Evolutionary conservation across 2,329 filamentous ascomycete species (phyloP).

Genomic region (Xylaria digitata): DNA sequence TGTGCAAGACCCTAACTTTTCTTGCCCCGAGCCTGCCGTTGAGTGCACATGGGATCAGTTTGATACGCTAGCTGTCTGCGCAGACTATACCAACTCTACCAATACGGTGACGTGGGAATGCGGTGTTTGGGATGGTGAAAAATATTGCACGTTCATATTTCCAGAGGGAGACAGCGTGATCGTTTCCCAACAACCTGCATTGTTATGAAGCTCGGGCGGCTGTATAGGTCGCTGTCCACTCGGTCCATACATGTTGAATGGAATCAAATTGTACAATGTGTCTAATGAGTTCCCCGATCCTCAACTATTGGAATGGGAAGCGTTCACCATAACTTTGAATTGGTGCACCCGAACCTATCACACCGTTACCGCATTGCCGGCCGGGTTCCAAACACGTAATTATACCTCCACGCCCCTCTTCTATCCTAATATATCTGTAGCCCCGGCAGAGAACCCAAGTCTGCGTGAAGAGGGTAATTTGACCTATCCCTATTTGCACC

Average conservation of each 20-base stretch:
- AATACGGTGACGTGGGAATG: constrained; percentile 1
- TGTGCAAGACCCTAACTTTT: constrained; percentile 24
- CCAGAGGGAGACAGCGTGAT: constrained; percentile 19
- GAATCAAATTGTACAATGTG: neutral
- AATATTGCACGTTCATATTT: constrained; percentile 3
- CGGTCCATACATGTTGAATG: neutral
- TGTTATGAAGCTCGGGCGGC: no score
- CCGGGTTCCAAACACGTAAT: neutral
- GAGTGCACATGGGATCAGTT: constrained; percentile 38
- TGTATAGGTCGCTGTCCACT: neutral
- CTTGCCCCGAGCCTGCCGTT: constrained; percentile 29
- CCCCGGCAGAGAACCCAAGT: no score
- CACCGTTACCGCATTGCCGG: neutral
- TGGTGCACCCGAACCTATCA: neutral
- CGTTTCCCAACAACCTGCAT: no score
- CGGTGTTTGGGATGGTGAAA: no score
- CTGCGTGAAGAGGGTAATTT: no score
- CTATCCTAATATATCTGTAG: no score
- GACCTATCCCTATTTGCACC: no score
- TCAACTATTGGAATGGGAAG: neutral
- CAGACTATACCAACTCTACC: constrained; percentile 33
- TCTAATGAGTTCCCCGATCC: neutral
- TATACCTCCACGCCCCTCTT: neutral
- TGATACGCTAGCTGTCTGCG: constrained; percentile 38
- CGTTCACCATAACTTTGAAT: neutral